Base-by-base conservation (phyloP, 768 basidiomycete genomes). In the Harrya chromipes region DNA sequence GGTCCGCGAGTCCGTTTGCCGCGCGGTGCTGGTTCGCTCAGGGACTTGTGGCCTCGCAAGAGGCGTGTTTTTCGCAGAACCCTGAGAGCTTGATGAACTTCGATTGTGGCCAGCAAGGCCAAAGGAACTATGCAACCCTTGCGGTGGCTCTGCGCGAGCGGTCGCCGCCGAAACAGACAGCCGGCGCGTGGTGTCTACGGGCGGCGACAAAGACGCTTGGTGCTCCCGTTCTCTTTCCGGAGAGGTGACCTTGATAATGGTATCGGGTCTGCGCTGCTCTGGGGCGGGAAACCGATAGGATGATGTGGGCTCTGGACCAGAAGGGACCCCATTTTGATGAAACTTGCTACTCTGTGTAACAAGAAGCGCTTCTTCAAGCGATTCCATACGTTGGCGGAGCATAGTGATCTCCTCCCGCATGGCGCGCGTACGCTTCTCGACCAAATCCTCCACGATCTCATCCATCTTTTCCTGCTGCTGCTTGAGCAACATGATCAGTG, bases 401-500 rank as follows among this genome's bases (percentile, higher is more conserved):
- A 72, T 70, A 14, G 63, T 62, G 49, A 90, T 73, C 67, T 90
- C 88, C 20, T 78, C 74, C 37, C 75, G 77, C 71, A 88, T 73
- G n/a, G 67, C 71, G 7, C 74, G 74, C 11, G 84, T 65, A 52
- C 78, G 76, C 58, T 77, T 78, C 61, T 88, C 86, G 38, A 88
- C 85, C 33, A 81, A 63, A 43, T 65, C 70, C 52, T 81, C 81
- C 34, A 87, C 80, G 11, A 76, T 67, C 53, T 82, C 80, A 46
- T 81, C 76, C 38, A 85, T 64, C 57, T 77, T 77, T 34, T 85
- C 85, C 59, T 85, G 82, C 57, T 85, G 81, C 55, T 82, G 79
- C 29, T 75, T 68, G 47, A 82, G 64, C 20, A 68, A 71, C 53
- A 75, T 72, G 50, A 82, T 72, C 27, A 86, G 73, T 13, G 77